Evolutionary conservation across 2,329 filamentous ascomycete species (phyloP), one percentile per base, ranked within the genome.

Genomic region (Pseudogymnoascus verrucosus): DNA sequence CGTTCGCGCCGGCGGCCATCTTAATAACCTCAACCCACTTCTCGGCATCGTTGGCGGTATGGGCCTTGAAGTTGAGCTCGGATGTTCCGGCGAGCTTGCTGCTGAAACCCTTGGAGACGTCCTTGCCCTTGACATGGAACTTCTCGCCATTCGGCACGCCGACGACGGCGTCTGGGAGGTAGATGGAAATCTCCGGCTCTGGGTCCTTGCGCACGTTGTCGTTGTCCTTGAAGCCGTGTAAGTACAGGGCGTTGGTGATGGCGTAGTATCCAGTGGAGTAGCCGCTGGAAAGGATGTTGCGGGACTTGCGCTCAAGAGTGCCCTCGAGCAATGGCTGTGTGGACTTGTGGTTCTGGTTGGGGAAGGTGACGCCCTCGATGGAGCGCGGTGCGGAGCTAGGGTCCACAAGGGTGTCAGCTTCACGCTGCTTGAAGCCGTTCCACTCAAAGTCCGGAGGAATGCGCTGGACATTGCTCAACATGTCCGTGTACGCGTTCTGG

Each of bases 161-260:
- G 64, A 98, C 84, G 54, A 88, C 77, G 70, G 93, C 96, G 70
- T 99, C 95, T 10, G 95, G 93, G 0, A 99, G 86, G 76, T 93
- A 98, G 68, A 99, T 85, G 12, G 90, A 95, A 42, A 95, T 80
- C 74, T 99, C 93, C 0, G 95, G 93, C 64, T 84, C 82, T 8
- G 91, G 91, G 66, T 96, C 91, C 70, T 85, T 78, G 59, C 82
- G 81, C 61, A 82, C 69, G 71, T 86, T 83, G 71, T 98, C 93
- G 73, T 90, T 89, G 72, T 96, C 92, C 78, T 96, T 96, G 82
- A 96, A 99, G 76, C 97, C 93, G 78, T 99, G 95, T 64, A 99
- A 78, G 78, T 89, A 99, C 72, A 90, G 91, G 64, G 90, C 84
- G 0, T 91, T 89, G 0, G 92, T 96, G 59, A 98, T 86, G 64